phyloP scores from a whole-genome alignment of 2,329 filamentous ascomycete species.

The Orbilia blumenaviensis region DNA sequence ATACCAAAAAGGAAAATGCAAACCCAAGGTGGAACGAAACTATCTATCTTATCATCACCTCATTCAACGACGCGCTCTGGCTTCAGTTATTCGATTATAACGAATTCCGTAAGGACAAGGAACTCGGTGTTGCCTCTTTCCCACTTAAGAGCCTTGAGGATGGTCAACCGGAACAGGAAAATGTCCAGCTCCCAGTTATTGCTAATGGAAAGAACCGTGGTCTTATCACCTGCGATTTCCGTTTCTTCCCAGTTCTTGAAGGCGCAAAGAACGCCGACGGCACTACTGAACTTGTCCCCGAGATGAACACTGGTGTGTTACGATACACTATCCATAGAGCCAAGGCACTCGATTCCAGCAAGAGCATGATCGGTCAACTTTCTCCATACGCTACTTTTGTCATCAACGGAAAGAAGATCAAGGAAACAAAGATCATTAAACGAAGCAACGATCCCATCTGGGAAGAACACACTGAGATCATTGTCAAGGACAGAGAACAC shows the following conservation, averaged over 20 bases:
- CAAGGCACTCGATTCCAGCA: constrained; percentile 91
- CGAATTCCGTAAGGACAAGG: constrained; percentile 94
- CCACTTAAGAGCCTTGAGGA: constrained; percentile 82
- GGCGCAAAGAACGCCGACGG: constrained; percentile 77
- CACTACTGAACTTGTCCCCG: constrained; percentile 79
- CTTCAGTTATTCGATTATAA: constrained; percentile 92
- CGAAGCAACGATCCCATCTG: constrained; percentile 97
- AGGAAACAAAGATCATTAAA: constrained; percentile 90
- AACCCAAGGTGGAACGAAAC: constrained; percentile 97
- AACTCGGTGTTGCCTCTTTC: constrained; percentile 87
- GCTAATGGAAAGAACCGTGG: constrained; percentile 85
- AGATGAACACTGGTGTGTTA: constrained; percentile 91
- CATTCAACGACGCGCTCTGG: constrained; percentile 85
- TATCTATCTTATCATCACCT: constrained; percentile 92
- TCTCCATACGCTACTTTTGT: constrained; percentile 90
- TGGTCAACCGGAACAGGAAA: constrained; percentile 77
- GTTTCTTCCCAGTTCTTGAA: constrained; percentile 93
- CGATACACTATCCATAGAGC: constrained; percentile 94
- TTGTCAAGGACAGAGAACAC: constrained; percentile 91
- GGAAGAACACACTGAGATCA: constrained; percentile 90
- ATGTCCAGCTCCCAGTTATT: constrained; percentile 83
- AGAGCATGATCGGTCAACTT: constrained; percentile 88
- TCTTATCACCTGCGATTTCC: constrained; percentile 79
- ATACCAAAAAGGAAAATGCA: constrained; percentile 81
- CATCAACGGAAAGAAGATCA: constrained; percentile 90